phyloP scores from a whole-genome alignment of 805 yeast genomes.

The Kodamaea neixiangensis region DNA sequence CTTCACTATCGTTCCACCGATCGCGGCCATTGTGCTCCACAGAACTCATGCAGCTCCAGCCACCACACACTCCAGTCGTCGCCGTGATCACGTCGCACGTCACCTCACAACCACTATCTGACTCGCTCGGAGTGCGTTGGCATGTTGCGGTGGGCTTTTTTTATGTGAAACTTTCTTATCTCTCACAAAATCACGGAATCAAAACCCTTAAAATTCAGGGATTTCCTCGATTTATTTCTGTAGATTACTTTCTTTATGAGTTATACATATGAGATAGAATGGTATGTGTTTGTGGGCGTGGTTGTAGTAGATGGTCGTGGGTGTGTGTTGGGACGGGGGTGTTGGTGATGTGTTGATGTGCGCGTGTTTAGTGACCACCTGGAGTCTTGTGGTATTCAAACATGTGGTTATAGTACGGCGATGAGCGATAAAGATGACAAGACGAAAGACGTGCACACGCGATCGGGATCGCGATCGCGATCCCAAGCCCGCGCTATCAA shows the following conservation, averaged over 20 bases:
- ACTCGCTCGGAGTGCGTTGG: neutral
- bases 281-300: constrained; percentile 8
- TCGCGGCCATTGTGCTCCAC: neutral
- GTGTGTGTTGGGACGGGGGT: too few species aligned
- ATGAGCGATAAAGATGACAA: too few species aligned
- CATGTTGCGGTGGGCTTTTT: neutral
- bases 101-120: neutral
- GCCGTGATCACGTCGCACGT: neutral
- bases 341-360: too few species aligned
- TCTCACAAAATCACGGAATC: constrained; percentile 5
- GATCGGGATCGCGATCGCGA: too few species aligned
- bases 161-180: constrained; percentile 4
- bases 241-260: constrained; percentile 7
- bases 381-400: too few species aligned
- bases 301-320: too few species aligned
- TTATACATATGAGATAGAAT: constrained; percentile 11
- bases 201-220: constrained; percentile 6
- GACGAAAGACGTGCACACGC: too few species aligned
- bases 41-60: neutral
- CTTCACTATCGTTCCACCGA: neutral
- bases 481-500: too few species aligned
- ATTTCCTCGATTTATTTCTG: neutral
- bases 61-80: neutral
- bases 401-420: too few species aligned
- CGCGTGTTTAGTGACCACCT: too few species aligned